phyloP scores from a whole-genome alignment of 2,329 filamentous ascomycete genomes.

The Mariannaea sp. region DNA sequence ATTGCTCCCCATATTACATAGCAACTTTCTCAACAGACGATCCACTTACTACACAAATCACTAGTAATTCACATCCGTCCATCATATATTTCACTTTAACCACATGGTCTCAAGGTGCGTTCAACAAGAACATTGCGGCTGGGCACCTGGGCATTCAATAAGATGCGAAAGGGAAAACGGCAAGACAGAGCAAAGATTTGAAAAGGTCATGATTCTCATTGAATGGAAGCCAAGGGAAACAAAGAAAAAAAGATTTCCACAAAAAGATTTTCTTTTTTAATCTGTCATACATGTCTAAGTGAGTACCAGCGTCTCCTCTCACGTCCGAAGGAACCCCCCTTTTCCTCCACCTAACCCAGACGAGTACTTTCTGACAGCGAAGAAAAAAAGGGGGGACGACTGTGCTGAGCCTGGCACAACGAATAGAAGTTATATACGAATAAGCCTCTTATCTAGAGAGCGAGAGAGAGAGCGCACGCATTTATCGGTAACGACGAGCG shows the following conservation, averaged over 20 bases:
- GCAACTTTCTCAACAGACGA: too few species aligned
- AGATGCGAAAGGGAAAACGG: conserved; percentile 3
- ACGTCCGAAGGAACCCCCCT: conserved; percentile 12
- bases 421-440: conserved; percentile 26
- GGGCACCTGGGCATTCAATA: background rate
- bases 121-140: too few species aligned
- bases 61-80: too few species aligned
- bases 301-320: conserved; percentile 26
- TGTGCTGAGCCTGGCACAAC: conserved; percentile 34
- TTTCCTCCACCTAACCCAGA: conserved; percentile 29
- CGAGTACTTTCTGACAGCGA: conserved; percentile 26
- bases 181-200: conserved; percentile 30
- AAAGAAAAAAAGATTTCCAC: conserved; percentile 29
- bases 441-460: conserved; percentile 6
- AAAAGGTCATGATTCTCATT: conserved; percentile 38
- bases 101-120: too few species aligned
- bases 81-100: too few species aligned
- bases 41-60: too few species aligned
- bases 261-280: conserved; percentile 28
- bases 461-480: too few species aligned
- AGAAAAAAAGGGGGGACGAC: conserved; percentile 2
- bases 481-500: conserved; percentile 42
- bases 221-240: conserved; percentile 38
- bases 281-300: conserved; percentile 38
- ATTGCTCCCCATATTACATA: too few species aligned